These are phyloP conservation scores for Mycena vulgaris DNA, from an alignment of 768 basidiomycete species.

Conservation along the genomic window DNA sequence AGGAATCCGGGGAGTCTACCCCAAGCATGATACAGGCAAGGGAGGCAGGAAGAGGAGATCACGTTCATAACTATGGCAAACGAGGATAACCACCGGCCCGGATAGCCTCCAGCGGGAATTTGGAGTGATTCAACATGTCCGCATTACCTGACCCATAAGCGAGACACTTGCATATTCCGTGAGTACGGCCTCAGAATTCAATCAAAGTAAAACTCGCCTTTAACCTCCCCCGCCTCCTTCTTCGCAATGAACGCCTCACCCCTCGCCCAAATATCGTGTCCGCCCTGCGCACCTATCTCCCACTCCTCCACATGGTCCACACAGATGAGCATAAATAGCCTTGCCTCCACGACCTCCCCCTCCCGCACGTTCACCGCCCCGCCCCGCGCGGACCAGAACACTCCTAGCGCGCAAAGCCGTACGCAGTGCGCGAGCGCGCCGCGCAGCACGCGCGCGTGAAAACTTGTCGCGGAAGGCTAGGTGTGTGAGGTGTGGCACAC, in stretches of 20 bases:
- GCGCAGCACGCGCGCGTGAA: conserved; percentile 21
- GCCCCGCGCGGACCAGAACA: conserved; percentile 15
- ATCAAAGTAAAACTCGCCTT: conserved; percentile 1
- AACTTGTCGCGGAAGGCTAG: conserved; percentile 31
- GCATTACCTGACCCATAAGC: conserved; percentile 15
- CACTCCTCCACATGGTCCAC: conserved; percentile 16
- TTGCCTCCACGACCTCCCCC: conserved; percentile 21
- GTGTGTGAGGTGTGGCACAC: conserved; percentile 25
- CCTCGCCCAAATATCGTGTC: conserved; percentile 24
- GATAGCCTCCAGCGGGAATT: too few species aligned
- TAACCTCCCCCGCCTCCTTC: conserved; percentile 19
- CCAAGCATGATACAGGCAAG: too few species aligned
- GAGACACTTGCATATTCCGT: conserved; percentile 5
- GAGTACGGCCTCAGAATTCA: background rate
- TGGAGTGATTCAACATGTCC: too few species aligned
- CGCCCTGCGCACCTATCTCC: conserved; percentile 11
- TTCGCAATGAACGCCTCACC: conserved; percentile 28
- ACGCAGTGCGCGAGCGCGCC: conserved; percentile 26
- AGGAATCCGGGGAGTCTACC: too few species aligned
- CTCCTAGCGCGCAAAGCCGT: conserved; percentile 21
- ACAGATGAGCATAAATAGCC: conserved; percentile 22
- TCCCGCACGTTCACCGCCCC: conserved; percentile 22
- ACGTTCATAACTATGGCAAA: too few species aligned
- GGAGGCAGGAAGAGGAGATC: too few species aligned
- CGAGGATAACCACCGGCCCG: too few species aligned